These are phyloP conservation scores for Epichloe hybrida DNA, from an alignment of 2,329 filamentous ascomycete species.

Conservation along the genomic window DNA sequence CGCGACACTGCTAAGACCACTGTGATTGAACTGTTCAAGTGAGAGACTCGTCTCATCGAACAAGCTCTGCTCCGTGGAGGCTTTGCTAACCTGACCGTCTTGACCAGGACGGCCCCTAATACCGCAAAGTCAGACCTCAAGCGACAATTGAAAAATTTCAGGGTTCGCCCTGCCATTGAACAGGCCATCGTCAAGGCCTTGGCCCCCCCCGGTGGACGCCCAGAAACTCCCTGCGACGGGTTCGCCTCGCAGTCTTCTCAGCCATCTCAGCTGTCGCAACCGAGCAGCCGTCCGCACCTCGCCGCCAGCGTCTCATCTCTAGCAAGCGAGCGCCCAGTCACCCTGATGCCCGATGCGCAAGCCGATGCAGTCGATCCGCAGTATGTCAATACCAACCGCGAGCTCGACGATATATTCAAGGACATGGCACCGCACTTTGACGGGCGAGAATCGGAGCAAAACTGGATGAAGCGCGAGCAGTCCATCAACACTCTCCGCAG, in stretches of 20 bases:
- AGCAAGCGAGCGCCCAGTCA: conserved; percentile 37
- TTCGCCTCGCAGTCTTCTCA: conserved; percentile 17
- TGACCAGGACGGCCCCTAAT: conserved; percentile 55
- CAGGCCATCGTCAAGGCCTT: conserved; percentile 67
- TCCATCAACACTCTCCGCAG: conserved; percentile 62
- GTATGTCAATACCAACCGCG: conserved; percentile 70
- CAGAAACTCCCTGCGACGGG: conserved; percentile 27
- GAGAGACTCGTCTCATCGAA: conserved; percentile 6
- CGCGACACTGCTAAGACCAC: conserved; percentile 72
- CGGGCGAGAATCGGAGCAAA: conserved; percentile 77
- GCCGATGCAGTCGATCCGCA: conserved; percentile 62
- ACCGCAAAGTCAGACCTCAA: conserved; percentile 81
- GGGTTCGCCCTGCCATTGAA: conserved; percentile 76
- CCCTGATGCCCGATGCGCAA: conserved; percentile 51
- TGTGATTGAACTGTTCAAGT: conserved; percentile 79
- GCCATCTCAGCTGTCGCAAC: conserved; percentile 7
- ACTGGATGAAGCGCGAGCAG: conserved; percentile 82
- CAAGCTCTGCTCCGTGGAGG: too few species aligned
- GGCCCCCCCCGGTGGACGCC: conserved; percentile 36
- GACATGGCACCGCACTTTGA: conserved; percentile 76
- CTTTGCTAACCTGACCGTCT: conserved; percentile 4
- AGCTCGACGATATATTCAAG: conserved; percentile 76
- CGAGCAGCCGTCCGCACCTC: conserved; percentile 30
- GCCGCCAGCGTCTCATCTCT: conserved; percentile 38
- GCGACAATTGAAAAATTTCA: conserved; percentile 69